Base-by-base conservation (phyloP, 1,284 basidiomycete species). In the Paramarasmius palmivorus region DNA sequence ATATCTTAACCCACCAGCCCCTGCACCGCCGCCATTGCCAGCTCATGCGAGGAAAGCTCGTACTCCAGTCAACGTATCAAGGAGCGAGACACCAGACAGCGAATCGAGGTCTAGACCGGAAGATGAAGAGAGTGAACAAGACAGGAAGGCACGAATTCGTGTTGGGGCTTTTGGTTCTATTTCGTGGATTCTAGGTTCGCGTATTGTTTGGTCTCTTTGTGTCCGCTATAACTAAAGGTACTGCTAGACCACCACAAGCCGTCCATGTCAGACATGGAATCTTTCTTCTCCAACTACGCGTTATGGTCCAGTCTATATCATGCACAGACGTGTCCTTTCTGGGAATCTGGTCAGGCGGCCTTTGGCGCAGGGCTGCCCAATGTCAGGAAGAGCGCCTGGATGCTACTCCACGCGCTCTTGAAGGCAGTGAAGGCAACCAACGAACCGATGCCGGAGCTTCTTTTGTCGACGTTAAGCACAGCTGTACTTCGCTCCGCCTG, bases 401-500 rank as follows among this genome's bases (percentile, higher is more conserved):
- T 58, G 2, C 58, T 81, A 15, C 61, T 84, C 7, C 77, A 73
- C 54, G 67, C 67, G 7, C 61, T 83, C 12, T 63, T 82, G 9
- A 68, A 61, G 26, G 52, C 52, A 12, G 74, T 73, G 41, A 76
- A 78, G 73, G 76, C 38, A 29, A 25, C 19, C 17, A 12, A 10
- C 25, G 41, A 37, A 34, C 23, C 25, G 29, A 32, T 32, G 40
- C 82, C 80, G 61, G 12, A 63, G 67, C 29, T 57, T 83, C 52
- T 81, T 15, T 54, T 84, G 4, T 66, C 73, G 0, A 65, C 81
- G 1, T 68, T 93, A 14, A 81, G 86, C 38, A 61, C 70, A 1
- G 84, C 82, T 0, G 73, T 90, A 4, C 70, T 95, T 34, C 82
- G 85, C 14, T 87, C 85, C 20, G 88, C 88, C 5, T 95, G 91